phyloP scores from a whole-genome alignment of 2,329 filamentous ascomycete species.

The Pseudocercospora pini-densiflorae region DNA sequence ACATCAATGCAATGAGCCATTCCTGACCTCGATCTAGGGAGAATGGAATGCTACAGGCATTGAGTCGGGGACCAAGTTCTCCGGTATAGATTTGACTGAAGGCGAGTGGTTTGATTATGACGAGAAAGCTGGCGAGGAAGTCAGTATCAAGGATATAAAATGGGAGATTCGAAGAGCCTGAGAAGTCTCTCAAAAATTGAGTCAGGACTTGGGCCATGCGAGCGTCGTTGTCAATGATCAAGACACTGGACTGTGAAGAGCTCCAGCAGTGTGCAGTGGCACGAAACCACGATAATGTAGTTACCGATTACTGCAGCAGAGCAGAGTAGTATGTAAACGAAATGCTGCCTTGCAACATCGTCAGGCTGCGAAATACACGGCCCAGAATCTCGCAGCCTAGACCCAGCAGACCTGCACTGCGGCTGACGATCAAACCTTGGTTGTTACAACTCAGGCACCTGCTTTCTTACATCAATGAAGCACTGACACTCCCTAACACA shows the following conservation, averaged over 20 bases:
- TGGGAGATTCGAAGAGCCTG: slow-evolving; percentile 78
- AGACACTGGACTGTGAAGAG: too few relatives aligned
- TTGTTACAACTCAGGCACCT: neutral
- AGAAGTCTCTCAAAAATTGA: neutral
- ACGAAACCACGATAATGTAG: too few relatives aligned
- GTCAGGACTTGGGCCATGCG: neutral
- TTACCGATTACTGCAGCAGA: neutral
- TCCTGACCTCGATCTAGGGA: slow-evolving; percentile 59
- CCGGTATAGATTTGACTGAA: slow-evolving; percentile 78
- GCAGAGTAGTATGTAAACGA: neutral
- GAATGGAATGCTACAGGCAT: slow-evolving; percentile 85
- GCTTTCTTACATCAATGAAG: neutral
- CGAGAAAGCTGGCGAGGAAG: slow-evolving; percentile 88
- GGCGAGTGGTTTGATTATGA: slow-evolving; percentile 99
- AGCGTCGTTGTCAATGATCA: too few relatives aligned
- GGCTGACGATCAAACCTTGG: neutral
- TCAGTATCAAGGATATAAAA: slow-evolving; percentile 85
- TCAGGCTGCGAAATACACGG: neutral
- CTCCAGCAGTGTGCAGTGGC: too few relatives aligned
- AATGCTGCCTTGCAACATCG: neutral
- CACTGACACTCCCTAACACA: neutral
- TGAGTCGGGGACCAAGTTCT: slow-evolving; percentile 82
- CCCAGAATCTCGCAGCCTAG: neutral
- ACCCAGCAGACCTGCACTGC: neutral
- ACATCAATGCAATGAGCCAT: neutral